Evolutionary conservation across 805 yeast genomes (phyloP), one percentile per base, ranked within the genome.

Genomic region (Yarrowia bubula): DNA sequence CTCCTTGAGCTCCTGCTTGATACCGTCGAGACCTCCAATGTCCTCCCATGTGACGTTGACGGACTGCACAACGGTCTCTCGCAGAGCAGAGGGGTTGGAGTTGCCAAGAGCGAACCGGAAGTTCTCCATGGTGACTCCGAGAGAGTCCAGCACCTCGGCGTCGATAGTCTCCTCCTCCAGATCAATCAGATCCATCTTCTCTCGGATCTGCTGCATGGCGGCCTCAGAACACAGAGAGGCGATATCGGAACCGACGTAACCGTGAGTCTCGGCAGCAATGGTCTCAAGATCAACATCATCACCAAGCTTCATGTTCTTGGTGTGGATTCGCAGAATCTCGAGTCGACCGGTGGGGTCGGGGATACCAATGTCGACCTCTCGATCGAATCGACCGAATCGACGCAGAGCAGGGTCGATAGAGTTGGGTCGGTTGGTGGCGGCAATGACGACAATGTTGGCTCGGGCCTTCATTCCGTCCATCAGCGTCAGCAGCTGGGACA

Each of bases 391-490:
- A 2, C 97, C 97, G 1, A 96, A 96, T 71, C 96, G 79, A 72
- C 97, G 79, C 55, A 90, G 77, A 18, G 95, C 95, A 44, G 95
- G 93, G 74, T 88, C 95, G 72, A 88, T 88, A 14, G 90, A 85
- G 78, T 88, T 89, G 69, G 95, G 95, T 77, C 95, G 83, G 79
- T 88, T 88, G 63, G 95, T 95, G 41, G 99, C 99, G 65, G 99
- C 99, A 79, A 95, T 95, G 66, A 95, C 99, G 68, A 95, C 99
- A 71, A 91, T 89, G 75, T 95, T 95, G 44, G 98, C 89, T 79
- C 99, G 88, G n/a, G 98, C 97, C 80, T 93, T 93, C 99, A 95
- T 95, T 83, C 99, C 99, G 76, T 95, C 99, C 99, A 95, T 95
- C 71, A 95, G 83, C 17, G 99, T 95, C 76, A 95, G 85, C 75